Conservation (phyloP, 2,329 filamentous ascomycete genomes). For the Colletotrichum horii region DNA sequence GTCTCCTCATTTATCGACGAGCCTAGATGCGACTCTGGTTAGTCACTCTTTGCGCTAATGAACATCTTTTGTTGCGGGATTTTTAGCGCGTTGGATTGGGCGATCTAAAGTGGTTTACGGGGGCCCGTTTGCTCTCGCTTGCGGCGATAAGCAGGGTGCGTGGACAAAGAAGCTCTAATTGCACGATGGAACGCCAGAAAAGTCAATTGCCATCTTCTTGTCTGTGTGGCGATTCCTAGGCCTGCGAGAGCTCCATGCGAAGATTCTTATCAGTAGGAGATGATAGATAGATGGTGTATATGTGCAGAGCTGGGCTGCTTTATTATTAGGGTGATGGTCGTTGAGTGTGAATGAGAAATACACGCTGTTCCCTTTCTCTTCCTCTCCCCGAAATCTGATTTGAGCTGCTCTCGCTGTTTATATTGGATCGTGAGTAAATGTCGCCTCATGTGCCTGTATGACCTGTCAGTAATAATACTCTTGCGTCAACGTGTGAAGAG, state of each 20-base stretch:
- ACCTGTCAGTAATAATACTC: background rate
- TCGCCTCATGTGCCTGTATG: background rate
- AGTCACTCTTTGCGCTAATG: background rate
- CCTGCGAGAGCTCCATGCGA: background rate
- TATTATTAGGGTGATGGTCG: background rate
- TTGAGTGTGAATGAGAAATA: background rate
- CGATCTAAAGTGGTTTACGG: background rate
- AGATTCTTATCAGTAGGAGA: background rate
- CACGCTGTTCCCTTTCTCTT: background rate
- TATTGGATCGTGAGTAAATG: background rate
- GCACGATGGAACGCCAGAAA: background rate
- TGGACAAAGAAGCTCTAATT: background rate
- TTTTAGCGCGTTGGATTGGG: background rate
- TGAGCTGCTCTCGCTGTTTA: no score
- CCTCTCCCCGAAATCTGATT: background rate
- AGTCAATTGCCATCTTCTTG: background rate
- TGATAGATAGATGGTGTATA: rapidly evolving
- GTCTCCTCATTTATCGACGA: background rate
- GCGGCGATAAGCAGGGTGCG: background rate
- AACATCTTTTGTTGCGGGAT: background rate
- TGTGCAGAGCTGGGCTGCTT: no score
- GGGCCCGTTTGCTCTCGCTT: background rate
- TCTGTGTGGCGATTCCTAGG: background rate
- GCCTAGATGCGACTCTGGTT: background rate
- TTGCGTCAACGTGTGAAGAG: rapidly evolving